Base-by-base conservation (phyloP, 129 eudicot species). In the Oenanthe sinensis region DNA sequence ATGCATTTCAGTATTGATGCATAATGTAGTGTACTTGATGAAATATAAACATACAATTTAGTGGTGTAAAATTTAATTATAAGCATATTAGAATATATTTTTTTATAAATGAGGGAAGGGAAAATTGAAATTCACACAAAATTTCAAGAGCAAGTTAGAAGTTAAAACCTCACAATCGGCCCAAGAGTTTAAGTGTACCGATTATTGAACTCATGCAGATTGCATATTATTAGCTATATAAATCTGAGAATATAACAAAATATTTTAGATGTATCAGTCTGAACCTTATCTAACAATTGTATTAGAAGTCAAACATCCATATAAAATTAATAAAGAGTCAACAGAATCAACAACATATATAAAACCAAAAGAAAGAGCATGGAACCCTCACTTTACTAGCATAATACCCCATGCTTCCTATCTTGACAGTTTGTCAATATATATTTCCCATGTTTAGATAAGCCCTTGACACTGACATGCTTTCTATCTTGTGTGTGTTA, bases 371-470 rank as follows among this genome's bases (percentile, higher is more conserved):
- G 42, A 67, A 30, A 60, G 68, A 33, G 43, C 10, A 67, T 67
- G 72, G 39, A 65, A 30, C 19, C 71, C 71, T 30, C 71, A 28
- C 19, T 65, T 12, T 67, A 4, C 36, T 33, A 33, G 36, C 36
- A 33, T 33, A 33, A 11, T 30, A 4, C 43, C 72, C 72, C 72
- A 67, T 67, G 19, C 72, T 14, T 67, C 4, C 42, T 67, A 28
- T 67, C 72, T 67, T 67, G 20, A 12, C 22, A 67, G 22, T 67
- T 30, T 67, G 72, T 30, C 72, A 67, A 28, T 28, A 33, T 67
- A 28, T n/a, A 60, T 24, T 60, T 67, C 72, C 72, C 72, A 67
- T 67, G 20, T 30, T 67, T 67, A 30, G 72, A 67, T 67, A 30
- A 67, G 72, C 20, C 10, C 19, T 67, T 67, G 43, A 67, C 72